Evolutionary conservation across 208 protist genomes (phyloP).

Genomic region (Strigomonas galati): DNA sequence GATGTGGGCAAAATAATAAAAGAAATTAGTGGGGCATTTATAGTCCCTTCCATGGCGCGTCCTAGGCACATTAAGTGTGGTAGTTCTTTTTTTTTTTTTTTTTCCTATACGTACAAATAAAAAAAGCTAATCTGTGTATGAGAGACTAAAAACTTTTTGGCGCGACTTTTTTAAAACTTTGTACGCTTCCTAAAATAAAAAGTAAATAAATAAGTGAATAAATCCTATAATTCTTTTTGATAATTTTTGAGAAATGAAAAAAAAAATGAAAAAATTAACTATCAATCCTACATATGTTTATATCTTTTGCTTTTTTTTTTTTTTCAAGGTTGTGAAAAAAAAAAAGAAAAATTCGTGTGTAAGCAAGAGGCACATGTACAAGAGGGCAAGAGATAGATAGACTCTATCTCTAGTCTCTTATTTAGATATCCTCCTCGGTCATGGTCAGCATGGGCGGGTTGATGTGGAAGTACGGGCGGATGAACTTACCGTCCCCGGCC

Average conservation of each 20-base stretch:
- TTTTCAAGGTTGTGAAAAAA: background rate
- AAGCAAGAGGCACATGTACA: conserved; percentile 10
- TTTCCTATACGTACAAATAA: conserved; percentile 5
- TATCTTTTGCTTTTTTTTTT: background rate
- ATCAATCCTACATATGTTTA: conserved; percentile 2
- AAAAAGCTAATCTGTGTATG: too few species aligned
- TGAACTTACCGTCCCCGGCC: conserved; percentile 83
- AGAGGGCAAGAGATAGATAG: conserved; percentile 3
- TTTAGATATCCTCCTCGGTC: conserved; percentile 73
- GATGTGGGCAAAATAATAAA: background rate
- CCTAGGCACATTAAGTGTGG: background rate
- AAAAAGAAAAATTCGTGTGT: background rate
- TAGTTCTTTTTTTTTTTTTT: background rate
- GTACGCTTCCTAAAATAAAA: conserved; percentile 9
- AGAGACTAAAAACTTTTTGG: background rate
- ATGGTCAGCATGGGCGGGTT: conserved; percentile 88
- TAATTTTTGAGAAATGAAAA: conserved; percentile 11
- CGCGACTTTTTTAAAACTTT: background rate
- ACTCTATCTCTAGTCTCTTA: too few species aligned
- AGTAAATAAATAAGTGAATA: conserved; percentile 10
- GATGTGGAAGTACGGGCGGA: conserved; percentile 86
- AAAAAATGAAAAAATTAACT: conserved; percentile 14
- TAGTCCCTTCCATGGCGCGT: background rate
- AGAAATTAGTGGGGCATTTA: conserved; percentile 6
- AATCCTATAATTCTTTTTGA: conserved; percentile 16